These are phyloP conservation scores for Thielaviopsis ethacetica DNA, from an alignment of 2,329 filamentous ascomycete species.

Conservation along the genomic window DNA sequence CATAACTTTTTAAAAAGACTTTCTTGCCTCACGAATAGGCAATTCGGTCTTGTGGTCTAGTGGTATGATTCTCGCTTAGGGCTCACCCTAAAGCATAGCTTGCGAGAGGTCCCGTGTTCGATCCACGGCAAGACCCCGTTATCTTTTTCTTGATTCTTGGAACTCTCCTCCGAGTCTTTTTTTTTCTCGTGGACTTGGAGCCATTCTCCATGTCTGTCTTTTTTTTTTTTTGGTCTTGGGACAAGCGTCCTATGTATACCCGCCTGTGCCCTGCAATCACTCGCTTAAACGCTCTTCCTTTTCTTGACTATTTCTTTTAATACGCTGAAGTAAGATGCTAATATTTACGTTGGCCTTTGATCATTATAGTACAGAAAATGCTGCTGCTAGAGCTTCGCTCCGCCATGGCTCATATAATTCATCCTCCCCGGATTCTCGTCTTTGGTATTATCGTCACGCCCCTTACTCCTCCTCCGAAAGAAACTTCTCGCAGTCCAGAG, in stretches of 20 bases:
- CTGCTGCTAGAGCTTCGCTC: conserved; percentile 4
- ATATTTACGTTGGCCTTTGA: not conserved
- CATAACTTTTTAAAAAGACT: too few relatives aligned
- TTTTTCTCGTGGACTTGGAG: not conserved
- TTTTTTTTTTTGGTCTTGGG: not conserved
- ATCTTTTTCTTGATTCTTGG: not conserved
- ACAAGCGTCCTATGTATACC: not conserved
- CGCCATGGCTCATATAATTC: not conserved
- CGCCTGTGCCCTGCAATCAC: too few relatives aligned
- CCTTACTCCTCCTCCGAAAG: conserved; percentile 55
- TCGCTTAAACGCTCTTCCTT: too few relatives aligned
- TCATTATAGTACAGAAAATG: not conserved
- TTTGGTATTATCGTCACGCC: not conserved
- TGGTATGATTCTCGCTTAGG: conserved; percentile 60
- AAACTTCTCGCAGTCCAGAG: conserved; percentile 89
- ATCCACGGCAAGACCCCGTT: conserved; percentile 14
- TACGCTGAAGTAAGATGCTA: not conserved
- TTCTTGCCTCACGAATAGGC: not conserved
- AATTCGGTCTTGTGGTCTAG: conserved; percentile 38
- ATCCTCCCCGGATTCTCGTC: not conserved
- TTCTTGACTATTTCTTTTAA: too few relatives aligned
- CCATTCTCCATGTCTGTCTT: not conserved
- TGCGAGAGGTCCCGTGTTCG: conserved; percentile 16
- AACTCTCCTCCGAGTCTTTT: not conserved
- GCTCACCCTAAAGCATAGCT: conserved; percentile 21